Conservation (phyloP, 306 rosid species). For the Cajanus cajan region DNA sequence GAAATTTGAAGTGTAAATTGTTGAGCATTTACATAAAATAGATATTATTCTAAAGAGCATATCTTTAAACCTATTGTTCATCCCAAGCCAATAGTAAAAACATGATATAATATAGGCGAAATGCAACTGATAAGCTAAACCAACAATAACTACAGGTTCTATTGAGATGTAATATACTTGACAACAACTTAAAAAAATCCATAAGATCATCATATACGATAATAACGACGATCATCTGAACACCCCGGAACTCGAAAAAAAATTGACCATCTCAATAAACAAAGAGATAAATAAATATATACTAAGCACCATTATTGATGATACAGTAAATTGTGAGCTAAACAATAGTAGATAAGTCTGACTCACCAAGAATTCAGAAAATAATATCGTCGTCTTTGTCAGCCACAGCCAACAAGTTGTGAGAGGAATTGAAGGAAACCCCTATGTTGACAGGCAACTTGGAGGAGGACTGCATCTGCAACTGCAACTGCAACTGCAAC, state of each 20-base stretch:
- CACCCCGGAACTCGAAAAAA: slow-evolving; percentile 30
- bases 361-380: slow-evolving; percentile 44
- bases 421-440: slow-evolving; percentile 52
- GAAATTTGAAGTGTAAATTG: slow-evolving; percentile 27
- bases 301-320: slow-evolving; percentile 38
- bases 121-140: no score
- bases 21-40: slow-evolving; percentile 24
- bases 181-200: slow-evolving; percentile 18
- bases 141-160: no score
- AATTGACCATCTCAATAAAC: slow-evolving; percentile 22
- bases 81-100: no score
- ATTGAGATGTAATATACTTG: neutral
- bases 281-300: slow-evolving; percentile 34
- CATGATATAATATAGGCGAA: no score
- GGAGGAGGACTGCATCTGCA: slow-evolving; percentile 39
- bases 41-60: slow-evolving; percentile 29
- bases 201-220: slow-evolving; percentile 12
- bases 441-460: slow-evolving; percentile 50
- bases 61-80: no score
- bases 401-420: slow-evolving; percentile 58
- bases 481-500: slow-evolving; percentile 48
- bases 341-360: slow-evolving; percentile 23
- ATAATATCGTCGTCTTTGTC: slow-evolving; percentile 79
- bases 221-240: slow-evolving; percentile 21
- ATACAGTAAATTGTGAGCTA: slow-evolving; percentile 33